phyloP scores from a whole-genome alignment of 169 alveolate species.

The Cryptosporidium parvum region DNA sequence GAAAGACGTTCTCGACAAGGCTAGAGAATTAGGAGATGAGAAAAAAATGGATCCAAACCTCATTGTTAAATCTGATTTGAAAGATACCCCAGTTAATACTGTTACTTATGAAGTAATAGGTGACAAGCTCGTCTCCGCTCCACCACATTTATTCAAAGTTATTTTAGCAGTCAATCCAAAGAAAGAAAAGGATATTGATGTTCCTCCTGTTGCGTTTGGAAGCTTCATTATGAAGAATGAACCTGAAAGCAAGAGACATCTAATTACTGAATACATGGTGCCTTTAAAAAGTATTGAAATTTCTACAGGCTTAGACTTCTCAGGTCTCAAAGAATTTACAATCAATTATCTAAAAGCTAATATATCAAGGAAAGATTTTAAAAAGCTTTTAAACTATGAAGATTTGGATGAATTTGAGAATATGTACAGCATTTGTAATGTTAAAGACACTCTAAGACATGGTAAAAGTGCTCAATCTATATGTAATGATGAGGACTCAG shows the following conservation, averaged over 20 bases:
- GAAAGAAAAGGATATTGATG: neutral
- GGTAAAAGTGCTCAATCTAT: slow-evolving; percentile 17
- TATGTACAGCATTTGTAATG: slow-evolving; percentile 16
- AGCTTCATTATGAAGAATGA: slow-evolving; percentile 69
- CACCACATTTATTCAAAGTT: slow-evolving; percentile 74
- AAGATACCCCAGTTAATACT: slow-evolving; percentile 15
- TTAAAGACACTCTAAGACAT: slow-evolving; percentile 12
- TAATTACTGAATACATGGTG: slow-evolving; percentile 47
- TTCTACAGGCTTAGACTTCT: slow-evolving; percentile 72
- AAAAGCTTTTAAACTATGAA: neutral
- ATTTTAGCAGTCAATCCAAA: slow-evolving; percentile 64
- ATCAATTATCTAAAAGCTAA: neutral
- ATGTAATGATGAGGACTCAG: slow-evolving; percentile 40
- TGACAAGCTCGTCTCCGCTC: slow-evolving; percentile 72
- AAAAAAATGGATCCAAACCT: slow-evolving; percentile 30
- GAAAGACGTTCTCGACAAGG: slow-evolving; percentile 30
- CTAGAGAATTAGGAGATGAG: slow-evolving; percentile 70
- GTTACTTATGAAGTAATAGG: slow-evolving; percentile 71
- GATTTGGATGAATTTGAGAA: neutral
- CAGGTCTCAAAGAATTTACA: slow-evolving; percentile 52
- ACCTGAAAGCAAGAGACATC: slow-evolving; percentile 39
- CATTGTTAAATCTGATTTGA: slow-evolving; percentile 31
- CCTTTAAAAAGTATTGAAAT: slow-evolving; percentile 76
- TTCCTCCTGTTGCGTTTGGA: slow-evolving; percentile 65
- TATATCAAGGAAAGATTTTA: slow-evolving; percentile 10